Percentiles rank a stretch among this genome's conserved stretches.
These are phyloP conservation scores for Syzygium grande DNA, from an alignment of 345 rosid species.

Conservation along the genomic window DNA sequence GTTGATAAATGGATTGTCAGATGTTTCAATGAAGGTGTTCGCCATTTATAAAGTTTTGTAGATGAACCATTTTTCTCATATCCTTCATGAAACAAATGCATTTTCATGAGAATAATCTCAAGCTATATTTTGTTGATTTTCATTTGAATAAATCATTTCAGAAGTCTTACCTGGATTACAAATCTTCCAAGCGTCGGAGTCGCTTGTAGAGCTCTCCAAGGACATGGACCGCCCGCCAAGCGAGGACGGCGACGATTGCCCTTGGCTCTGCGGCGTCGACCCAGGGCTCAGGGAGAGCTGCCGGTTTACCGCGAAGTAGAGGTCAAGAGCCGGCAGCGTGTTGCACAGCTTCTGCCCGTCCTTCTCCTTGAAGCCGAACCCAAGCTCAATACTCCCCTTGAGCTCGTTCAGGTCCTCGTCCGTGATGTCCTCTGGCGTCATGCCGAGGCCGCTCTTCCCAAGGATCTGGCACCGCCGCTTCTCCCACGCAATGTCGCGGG, in stretches of 20 bases:
- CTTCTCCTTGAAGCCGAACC: slow-evolving; percentile 33
- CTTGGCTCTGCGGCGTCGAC: slow-evolving; percentile 22
- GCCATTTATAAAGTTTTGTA: not conserved
- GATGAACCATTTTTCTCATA: not conserved
- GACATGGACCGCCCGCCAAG: slow-evolving; percentile 19
- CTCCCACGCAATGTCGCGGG: slow-evolving; percentile 42
- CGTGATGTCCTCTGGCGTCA: slow-evolving; percentile 20
- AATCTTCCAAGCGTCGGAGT: slow-evolving; percentile 34
- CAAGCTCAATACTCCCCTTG: slow-evolving; percentile 36
- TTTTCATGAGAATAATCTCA: not conserved
- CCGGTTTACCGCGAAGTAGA: slow-evolving; percentile 37
- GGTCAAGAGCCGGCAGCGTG: slow-evolving; percentile 33
- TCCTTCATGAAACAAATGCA: not conserved
- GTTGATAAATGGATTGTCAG: not conserved
- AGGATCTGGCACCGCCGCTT: slow-evolving; percentile 26
- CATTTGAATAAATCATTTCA: not conserved
- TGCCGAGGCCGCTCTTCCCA: slow-evolving; percentile 5
- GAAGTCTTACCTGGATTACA: slow-evolving; percentile 31
- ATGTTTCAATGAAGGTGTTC: not conserved
- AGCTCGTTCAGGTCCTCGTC: slow-evolving; percentile 37
- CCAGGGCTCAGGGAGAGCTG: slow-evolving; percentile 31
- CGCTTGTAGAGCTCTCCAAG: slow-evolving; percentile 23
- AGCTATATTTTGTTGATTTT: not conserved
- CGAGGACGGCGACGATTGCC: slow-evolving; percentile 1
- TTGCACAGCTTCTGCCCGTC: slow-evolving; percentile 23